Conservation (phyloP, 306 rosid species). For the Purshia tridentata region DNA sequence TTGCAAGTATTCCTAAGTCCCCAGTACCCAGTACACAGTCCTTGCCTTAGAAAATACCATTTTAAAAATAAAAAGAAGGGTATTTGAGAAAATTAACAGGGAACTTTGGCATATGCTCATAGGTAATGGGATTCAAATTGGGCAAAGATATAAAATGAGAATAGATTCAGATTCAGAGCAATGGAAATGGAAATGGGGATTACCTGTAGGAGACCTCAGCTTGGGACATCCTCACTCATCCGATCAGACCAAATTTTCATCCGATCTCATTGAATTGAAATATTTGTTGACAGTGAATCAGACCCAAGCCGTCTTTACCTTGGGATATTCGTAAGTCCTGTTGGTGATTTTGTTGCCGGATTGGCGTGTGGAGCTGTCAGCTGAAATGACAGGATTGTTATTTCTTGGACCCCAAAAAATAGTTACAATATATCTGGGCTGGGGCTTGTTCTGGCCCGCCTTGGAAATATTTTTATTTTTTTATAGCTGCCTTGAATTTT, state of each 20-base stretch:
- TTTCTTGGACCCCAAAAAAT: neutral
- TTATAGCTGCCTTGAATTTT: too few species aligned
- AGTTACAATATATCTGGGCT: neutral
- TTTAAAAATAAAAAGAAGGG: neutral
- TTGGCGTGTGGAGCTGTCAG: neutral
- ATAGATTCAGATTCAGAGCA: neutral
- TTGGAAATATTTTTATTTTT: too few species aligned
- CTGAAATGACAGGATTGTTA: neutral
- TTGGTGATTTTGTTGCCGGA: neutral
- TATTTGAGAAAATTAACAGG: neutral
- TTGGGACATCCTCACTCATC: slow-evolving; percentile 27
- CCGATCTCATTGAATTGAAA: slow-evolving; percentile 6
- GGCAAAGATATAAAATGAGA: neutral
- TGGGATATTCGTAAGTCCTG: slow-evolving; percentile 7
- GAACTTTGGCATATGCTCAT: neutral
- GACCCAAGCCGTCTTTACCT: neutral
- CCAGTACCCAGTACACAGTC: neutral
- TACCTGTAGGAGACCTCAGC: slow-evolving; percentile 24
- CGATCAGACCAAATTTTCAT: neutral
- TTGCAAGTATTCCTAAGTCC: neutral
- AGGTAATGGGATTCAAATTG: neutral
- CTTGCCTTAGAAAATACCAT: neutral
- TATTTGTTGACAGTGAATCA: neutral
- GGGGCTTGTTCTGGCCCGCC: too few species aligned
- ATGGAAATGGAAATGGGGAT: neutral